Percentiles rank a stretch among this genome's conserved stretches.
These are phyloP conservation scores for Aleurites moluccanus DNA, from an alignment of 441 rosid species.

Conservation along the genomic window DNA sequence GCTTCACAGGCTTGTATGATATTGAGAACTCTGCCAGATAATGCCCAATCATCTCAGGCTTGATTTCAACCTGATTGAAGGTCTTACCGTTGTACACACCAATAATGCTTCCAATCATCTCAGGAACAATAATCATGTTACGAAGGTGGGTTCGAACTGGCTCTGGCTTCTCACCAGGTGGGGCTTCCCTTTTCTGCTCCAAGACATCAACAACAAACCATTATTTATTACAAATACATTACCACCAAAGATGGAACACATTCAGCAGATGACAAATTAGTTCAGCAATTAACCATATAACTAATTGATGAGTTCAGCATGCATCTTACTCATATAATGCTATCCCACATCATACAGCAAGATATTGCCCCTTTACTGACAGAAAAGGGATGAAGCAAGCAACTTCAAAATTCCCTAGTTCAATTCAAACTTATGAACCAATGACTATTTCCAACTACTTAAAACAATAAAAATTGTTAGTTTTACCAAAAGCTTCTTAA, in stretches of 20 bases:
- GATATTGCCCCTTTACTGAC: too few relatives aligned
- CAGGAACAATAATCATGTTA: conserved; percentile 82
- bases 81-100: conserved; percentile 94
- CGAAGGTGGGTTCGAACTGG: conserved; percentile 78
- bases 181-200: conserved; percentile 79
- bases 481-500: not conserved
- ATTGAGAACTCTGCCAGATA: conserved; percentile 90
- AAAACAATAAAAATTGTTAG: not conserved
- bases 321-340: not conserved
- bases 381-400: not conserved
- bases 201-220: not conserved
- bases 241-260: not conserved
- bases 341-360: not conserved
- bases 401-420: not conserved
- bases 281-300: not conserved
- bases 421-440: not conserved
- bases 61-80: conserved; percentile 85
- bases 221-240: not conserved
- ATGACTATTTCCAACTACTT: not conserved
- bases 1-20: conserved; percentile 95
- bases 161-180: conserved; percentile 87
- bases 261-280: not conserved
- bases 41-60: conserved; percentile 96
- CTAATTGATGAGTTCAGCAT: not conserved
- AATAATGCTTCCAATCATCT: conserved; percentile 86